A percentile compares a stretch with the other conserved stretches of the same genome.
Evolutionary conservation across 2,329 filamentous ascomycete genomes (phyloP).

Genomic region (Trichoderma arundinaceum): DNA sequence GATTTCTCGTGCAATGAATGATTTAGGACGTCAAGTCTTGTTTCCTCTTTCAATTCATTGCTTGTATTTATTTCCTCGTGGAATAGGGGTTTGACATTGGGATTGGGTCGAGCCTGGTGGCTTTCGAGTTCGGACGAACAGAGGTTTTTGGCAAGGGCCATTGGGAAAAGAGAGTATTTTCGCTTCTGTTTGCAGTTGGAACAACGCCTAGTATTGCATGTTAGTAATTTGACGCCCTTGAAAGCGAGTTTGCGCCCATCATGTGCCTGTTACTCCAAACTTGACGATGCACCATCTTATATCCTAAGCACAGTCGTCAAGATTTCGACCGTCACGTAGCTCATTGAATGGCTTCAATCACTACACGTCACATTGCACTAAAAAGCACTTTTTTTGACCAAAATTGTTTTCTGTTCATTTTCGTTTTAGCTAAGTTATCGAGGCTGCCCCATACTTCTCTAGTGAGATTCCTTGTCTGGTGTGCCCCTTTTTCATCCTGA

Average conservation of each 20-base stretch:
- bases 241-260: too few species aligned
- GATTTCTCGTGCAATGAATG: neutral
- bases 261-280: too few species aligned
- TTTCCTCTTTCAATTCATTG: neutral
- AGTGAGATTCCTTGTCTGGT: constrained; percentile 21
- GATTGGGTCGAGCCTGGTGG: constrained; percentile 8
- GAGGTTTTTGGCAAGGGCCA: neutral
- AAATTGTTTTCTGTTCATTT: constrained; percentile 26
- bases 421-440: constrained; percentile 15
- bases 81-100: neutral
- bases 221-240: too few species aligned
- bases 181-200: too few species aligned
- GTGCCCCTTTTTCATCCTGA: constrained; percentile 14
- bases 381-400: neutral
- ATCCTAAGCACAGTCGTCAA: too few species aligned
- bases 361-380: neutral
- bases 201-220: neutral
- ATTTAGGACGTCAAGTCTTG: neutral
- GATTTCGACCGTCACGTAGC: too few species aligned
- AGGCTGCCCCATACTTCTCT: constrained; percentile 28
- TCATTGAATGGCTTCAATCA: too few species aligned
- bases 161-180: neutral
- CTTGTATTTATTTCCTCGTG: neutral
- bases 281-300: too few species aligned
- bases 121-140: neutral